A percentile compares a stretch with the other conserved stretches of the same genome.
Conservation (phyloP, 2,329 filamentous ascomycete species). For the Daldinia eschscholtzii region DNA sequence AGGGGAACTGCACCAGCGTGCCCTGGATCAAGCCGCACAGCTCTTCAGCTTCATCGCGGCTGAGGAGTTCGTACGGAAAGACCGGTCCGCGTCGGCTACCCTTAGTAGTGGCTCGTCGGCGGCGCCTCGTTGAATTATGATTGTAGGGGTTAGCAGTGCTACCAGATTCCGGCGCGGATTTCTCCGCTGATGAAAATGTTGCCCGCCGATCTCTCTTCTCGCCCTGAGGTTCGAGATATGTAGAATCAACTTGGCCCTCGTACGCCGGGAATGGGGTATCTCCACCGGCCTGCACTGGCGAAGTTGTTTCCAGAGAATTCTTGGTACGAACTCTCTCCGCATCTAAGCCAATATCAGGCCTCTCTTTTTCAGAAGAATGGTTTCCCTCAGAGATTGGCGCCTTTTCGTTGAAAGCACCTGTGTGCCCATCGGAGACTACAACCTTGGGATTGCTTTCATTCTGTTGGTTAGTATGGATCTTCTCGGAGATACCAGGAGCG, state of each 20-base stretch:
- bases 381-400: constrained; percentile 30
- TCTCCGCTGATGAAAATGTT: constrained; percentile 68
- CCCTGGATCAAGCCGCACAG: constrained; percentile 87
- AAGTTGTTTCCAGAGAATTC: constrained; percentile 53
- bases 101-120: constrained; percentile 78
- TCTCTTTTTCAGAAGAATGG: constrained; percentile 37
- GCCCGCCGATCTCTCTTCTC: constrained; percentile 64
- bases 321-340: constrained; percentile 43
- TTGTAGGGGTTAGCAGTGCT: constrained; percentile 53
- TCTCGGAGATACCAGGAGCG: constrained; percentile 46
- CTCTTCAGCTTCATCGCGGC: constrained; percentile 81
- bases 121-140: constrained; percentile 66
- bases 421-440: constrained; percentile 37
- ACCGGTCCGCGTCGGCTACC: constrained; percentile 73
- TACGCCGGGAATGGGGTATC: constrained; percentile 63
- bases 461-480: constrained; percentile 35
- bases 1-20: constrained; percentile 90
- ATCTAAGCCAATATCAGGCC: constrained; percentile 36
- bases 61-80: constrained; percentile 80
- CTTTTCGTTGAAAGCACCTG: constrained; percentile 45
- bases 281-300: constrained; percentile 59
- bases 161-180: constrained; percentile 56
- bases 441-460: constrained; percentile 41
- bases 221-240: constrained; percentile 46
- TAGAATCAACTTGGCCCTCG: constrained; percentile 53